phyloP scores from a whole-genome alignment of 805 yeast species.

The Yarrowia phangngaensis region DNA sequence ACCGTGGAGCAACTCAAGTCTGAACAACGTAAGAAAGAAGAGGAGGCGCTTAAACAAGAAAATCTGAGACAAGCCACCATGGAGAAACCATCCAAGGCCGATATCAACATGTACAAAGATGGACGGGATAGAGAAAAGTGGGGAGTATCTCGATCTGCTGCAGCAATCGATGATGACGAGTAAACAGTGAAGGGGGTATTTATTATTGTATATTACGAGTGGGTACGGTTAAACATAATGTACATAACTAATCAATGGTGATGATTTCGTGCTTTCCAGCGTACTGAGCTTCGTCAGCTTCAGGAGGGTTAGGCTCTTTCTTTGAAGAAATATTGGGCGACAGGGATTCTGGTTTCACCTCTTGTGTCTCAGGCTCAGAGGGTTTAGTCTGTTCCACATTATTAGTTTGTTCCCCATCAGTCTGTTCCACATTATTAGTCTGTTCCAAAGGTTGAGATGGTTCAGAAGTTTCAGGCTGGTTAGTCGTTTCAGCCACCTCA shows the following conservation, averaged over 20 bases:
- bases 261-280: no score
- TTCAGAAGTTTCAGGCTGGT: conserved; percentile 9
- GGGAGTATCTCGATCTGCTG: conserved; percentile 44
- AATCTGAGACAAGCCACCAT: conserved; percentile 13
- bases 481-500: conserved; percentile 2
- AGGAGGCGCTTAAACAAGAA: conserved; percentile 10
- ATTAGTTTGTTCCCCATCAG: background rate
- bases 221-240: no score
- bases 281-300: no score
- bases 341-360: no score
- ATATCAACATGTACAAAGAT: conserved; percentile 40
- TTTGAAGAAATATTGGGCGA: no score
- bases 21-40: conserved; percentile 3
- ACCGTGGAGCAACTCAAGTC: conserved; percentile 12
- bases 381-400: background rate
- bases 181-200: background rate
- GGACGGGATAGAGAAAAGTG: conserved; percentile 45
- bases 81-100: conserved; percentile 34
- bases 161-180: conserved; percentile 39
- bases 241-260: no score
- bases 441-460: no score
- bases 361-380: background rate
- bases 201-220: background rate
- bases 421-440: background rate
- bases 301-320: no score